Percentiles rank a stretch among this genome's conserved stretches.
These are phyloP conservation scores for Phytophthora hybrid DNA, from an alignment of 352 stramenopile genomes.

Conservation along the genomic window DNA sequence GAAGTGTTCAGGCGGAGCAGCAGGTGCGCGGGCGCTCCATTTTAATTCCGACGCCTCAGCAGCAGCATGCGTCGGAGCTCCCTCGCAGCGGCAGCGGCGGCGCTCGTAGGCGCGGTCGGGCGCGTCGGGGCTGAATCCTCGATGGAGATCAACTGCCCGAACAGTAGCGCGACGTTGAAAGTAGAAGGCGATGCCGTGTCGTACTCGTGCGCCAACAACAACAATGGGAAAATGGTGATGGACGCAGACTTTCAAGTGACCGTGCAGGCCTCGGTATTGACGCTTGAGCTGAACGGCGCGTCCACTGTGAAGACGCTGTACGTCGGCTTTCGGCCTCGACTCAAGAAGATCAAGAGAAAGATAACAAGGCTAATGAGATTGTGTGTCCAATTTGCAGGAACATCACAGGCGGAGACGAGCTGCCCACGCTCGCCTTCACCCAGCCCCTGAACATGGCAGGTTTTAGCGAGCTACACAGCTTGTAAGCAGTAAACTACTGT, in stretches of 20 bases:
- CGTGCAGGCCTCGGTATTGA: background rate
- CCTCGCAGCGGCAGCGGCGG: background rate
- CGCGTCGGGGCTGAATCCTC: background rate
- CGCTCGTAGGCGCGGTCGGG: background rate
- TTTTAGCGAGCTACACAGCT: background rate
- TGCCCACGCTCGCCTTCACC: background rate
- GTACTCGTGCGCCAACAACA: background rate
- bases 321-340: background rate
- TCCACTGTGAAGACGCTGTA: conserved; percentile 3
- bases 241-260: background rate
- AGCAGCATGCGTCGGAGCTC: conserved; percentile 32
- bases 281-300: background rate
- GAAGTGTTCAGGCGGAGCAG: background rate
- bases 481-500: background rate
- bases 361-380: too few relatives aligned
- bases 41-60: conserved; percentile 38
- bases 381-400: background rate
- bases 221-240: background rate
- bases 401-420: background rate
- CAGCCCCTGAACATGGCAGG: background rate
- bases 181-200: background rate
- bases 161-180: too few relatives aligned
- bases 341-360: too few relatives aligned
- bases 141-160: too few relatives aligned
- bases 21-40: conserved; percentile 9